These are phyloP conservation scores for Ustilago nuda DNA, from an alignment of 1,284 basidiomycete genomes.

Conservation along the genomic window DNA sequence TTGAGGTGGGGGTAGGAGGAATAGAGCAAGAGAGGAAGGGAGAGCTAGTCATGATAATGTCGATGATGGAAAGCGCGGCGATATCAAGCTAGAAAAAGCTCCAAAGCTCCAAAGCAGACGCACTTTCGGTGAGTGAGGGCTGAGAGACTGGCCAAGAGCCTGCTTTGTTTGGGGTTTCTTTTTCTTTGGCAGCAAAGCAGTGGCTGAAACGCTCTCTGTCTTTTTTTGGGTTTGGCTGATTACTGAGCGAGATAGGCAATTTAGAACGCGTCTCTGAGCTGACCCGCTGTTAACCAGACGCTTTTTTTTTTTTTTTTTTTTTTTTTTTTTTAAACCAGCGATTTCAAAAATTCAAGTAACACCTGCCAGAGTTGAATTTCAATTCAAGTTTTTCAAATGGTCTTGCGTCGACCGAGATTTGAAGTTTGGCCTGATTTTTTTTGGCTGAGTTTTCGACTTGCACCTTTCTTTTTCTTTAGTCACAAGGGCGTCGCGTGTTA, in stretches of 20 bases:
- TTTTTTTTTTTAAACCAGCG: too few species aligned
- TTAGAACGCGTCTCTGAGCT: too few species aligned
- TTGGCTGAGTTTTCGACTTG: background rate
- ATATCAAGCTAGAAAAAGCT: conserved; percentile 9
- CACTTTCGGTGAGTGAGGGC: background rate
- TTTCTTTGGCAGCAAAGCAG: too few species aligned
- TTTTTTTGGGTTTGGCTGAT: too few species aligned
- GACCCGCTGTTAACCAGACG: too few species aligned
- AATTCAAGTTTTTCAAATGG: background rate
- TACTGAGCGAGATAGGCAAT: too few species aligned
- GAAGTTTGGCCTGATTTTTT: background rate
- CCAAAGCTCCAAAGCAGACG: background rate
- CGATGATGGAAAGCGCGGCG: conserved; percentile 8
- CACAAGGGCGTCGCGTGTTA: background rate
- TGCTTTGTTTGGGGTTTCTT: background rate
- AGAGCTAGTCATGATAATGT: conserved; percentile 9
- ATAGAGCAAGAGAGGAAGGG: background rate
- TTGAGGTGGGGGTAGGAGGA: background rate
- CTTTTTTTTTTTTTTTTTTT: too few species aligned
- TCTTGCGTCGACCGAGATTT: background rate
- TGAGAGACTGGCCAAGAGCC: background rate
- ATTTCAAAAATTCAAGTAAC: too few species aligned
- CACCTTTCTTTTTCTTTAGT: background rate
- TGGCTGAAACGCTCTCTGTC: too few species aligned
- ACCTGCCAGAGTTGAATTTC: too few species aligned